These are phyloP conservation scores for Acer saccharum DNA, from an alignment of 345 rosid genomes.

Conservation along the genomic window DNA sequence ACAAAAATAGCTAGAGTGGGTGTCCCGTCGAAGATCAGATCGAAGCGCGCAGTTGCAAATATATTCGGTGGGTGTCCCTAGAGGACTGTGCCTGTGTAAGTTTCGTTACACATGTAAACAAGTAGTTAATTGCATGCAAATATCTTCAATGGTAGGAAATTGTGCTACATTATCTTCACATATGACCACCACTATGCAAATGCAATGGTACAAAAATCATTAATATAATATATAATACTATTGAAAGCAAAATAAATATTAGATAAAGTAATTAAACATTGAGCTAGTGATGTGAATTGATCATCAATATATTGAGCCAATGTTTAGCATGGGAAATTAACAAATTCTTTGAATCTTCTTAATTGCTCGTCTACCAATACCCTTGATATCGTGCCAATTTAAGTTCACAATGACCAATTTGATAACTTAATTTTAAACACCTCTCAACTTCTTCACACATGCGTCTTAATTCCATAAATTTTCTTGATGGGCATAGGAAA, in stretches of 20 bases:
- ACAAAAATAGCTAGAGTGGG: too few relatives aligned
- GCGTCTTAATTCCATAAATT: not conserved
- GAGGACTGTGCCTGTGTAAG: not conserved
- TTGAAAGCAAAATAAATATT: too few relatives aligned
- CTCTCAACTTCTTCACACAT: not conserved
- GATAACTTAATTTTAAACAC: not conserved
- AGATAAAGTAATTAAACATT: too few relatives aligned
- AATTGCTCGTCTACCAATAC: not conserved
- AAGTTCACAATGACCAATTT: not conserved
- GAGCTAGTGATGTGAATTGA: too few relatives aligned
- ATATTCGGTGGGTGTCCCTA: not conserved
- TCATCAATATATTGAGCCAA: too few relatives aligned
- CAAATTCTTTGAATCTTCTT: conserved; percentile 9
- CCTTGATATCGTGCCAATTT: not conserved
- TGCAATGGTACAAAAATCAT: too few relatives aligned
- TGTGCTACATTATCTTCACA: conserved; percentile 4
- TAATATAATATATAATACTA: too few relatives aligned
- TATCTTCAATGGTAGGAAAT: not conserved
- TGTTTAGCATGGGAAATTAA: not conserved
- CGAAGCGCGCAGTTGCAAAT: too few relatives aligned
- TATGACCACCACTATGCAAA: not conserved
- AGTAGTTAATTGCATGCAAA: not conserved
- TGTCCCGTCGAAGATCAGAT: too few relatives aligned
- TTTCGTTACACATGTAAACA: not conserved
- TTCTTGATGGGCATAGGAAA: not conserved